phyloP scores from a whole-genome alignment of 176 grass and related monocot species.

The Aegilops longissima region DNA sequence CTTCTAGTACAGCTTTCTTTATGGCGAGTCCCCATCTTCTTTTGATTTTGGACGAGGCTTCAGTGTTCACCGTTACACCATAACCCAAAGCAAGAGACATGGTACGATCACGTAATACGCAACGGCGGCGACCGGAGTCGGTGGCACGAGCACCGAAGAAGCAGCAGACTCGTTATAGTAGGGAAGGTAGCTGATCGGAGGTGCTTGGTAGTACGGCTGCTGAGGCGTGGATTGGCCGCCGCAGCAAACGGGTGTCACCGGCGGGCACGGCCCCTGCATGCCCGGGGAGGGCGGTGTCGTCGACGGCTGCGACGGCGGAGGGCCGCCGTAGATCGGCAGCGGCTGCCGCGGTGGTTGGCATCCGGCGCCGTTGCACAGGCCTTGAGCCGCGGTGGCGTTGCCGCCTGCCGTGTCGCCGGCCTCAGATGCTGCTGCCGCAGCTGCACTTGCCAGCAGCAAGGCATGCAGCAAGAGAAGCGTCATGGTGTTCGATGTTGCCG shows the following conservation, averaged over 20 bases:
- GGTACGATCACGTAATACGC: background rate
- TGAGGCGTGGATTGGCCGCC: constrained; percentile 33
- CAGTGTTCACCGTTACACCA: background rate
- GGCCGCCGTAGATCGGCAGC: constrained; percentile 31
- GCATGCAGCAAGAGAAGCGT: constrained; percentile 2
- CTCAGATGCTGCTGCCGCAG: background rate
- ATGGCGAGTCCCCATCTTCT: no score
- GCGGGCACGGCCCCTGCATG: constrained; percentile 26
- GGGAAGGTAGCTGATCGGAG: constrained; percentile 35
- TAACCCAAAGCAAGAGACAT: background rate
- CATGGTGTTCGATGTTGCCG: background rate
- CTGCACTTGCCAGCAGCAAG: constrained; percentile 14
- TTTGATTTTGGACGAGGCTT: background rate
- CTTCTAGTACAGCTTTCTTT: background rate
- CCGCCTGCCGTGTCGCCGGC: background rate
- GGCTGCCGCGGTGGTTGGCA: constrained; percentile 19
- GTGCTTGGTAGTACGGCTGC: constrained; percentile 22
- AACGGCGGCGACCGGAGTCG: background rate
- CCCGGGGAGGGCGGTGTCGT: background rate
- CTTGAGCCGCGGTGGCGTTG: background rate
- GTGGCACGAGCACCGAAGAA: background rate
- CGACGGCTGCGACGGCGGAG: background rate
- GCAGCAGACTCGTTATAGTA: constrained; percentile 42
- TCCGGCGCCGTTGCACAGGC: constrained; percentile 20
- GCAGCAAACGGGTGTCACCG: constrained; percentile 36